Conservation (phyloP, 2,329 filamentous ascomycete genomes). For the Exophiala aquamarina region DNA sequence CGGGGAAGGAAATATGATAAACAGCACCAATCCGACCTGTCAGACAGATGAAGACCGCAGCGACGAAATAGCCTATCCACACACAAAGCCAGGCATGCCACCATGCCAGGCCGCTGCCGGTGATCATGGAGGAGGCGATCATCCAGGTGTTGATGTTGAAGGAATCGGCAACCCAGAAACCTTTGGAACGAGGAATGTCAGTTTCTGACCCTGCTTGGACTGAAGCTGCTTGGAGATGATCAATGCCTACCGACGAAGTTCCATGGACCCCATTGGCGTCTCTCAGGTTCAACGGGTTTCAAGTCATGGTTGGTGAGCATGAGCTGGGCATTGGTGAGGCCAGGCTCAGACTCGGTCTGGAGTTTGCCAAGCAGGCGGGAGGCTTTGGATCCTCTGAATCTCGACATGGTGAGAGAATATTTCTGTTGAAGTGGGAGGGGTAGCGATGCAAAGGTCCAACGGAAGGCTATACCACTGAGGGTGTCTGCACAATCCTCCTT, state of each 20-base stretch:
- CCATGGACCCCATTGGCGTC: slow-evolving; percentile 39
- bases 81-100: slow-evolving; percentile 44
- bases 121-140: slow-evolving; percentile 38
- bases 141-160: slow-evolving; percentile 40
- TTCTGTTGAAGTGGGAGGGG: slow-evolving; percentile 4
- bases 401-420: neutral
- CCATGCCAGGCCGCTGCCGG: slow-evolving; percentile 45
- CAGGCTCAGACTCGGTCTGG: slow-evolving; percentile 72
- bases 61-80: slow-evolving; percentile 42
- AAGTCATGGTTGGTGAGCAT: slow-evolving; percentile 52
- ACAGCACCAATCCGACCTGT: slow-evolving; percentile 41
- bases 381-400: slow-evolving; percentile 6
- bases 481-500: neutral
- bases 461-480: neutral
- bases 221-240: slow-evolving; percentile 62
- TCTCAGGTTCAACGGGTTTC: slow-evolving; percentile 39
- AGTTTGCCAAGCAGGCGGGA: slow-evolving; percentile 50
- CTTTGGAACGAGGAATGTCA: slow-evolving; percentile 86
- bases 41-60: slow-evolving; percentile 35
- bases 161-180: slow-evolving; percentile 49
- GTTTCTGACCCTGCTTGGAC: slow-evolving; percentile 81
- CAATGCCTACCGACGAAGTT: slow-evolving; percentile 34
- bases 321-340: slow-evolving; percentile 56
- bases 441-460: slow-evolving; percentile 4
- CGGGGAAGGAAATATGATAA: slow-evolving; percentile 47